Evolutionary conservation across 2,329 filamentous ascomycete species (phyloP).

Genomic region (Penicillium brasilianum): DNA sequence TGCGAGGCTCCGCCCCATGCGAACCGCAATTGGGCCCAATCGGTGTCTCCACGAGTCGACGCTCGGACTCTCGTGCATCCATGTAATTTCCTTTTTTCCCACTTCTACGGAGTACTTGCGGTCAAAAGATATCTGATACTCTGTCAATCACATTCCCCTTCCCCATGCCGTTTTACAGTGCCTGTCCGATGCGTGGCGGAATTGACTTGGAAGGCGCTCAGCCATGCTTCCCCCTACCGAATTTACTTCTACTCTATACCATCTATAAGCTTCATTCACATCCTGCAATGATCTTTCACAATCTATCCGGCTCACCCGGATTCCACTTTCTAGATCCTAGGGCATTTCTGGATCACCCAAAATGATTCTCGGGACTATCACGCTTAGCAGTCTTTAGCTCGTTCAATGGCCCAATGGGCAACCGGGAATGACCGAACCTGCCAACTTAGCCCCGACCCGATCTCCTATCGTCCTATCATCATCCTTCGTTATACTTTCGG

Average conservation of each 20-base stretch:
- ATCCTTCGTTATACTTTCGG: background rate
- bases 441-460: background rate
- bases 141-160: too few relatives aligned
- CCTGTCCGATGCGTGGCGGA: background rate
- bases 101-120: background rate
- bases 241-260: too few relatives aligned
- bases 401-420: background rate
- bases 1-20: conserved; percentile 1
- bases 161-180: background rate
- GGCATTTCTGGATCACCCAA: background rate
- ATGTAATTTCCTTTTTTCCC: conserved; percentile 2
- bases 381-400: background rate
- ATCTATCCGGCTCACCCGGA: background rate
- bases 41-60: background rate
- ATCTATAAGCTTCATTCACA: background rate
- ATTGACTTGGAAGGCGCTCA: background rate
- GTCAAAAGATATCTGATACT: too few relatives aligned
- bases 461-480: background rate
- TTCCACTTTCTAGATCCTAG: background rate
- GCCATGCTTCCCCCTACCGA: background rate
- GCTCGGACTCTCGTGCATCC: conserved; percentile 1
- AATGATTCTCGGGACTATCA: conserved; percentile 3
- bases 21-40: background rate
- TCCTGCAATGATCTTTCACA: background rate
- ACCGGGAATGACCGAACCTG: background rate